Conservation (phyloP, 179 eudicot species). For the Beta lomatogona region DNA sequence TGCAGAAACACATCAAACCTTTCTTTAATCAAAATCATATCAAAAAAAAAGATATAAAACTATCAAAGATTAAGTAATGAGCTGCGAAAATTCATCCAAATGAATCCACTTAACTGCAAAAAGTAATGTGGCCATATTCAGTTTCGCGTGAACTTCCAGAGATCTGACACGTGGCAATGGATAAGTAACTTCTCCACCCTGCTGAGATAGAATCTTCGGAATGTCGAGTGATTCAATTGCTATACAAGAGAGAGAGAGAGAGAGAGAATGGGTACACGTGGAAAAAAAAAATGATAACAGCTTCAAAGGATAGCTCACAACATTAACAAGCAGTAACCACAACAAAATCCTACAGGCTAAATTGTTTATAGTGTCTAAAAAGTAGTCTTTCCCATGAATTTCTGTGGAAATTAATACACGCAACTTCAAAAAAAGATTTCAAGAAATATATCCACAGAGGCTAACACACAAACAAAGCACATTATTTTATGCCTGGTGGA, state of each 20-base stretch:
- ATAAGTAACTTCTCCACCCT: constrained; percentile 96
- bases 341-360: background rate
- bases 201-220: constrained; percentile 93
- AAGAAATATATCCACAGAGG: background rate
- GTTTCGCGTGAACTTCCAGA: constrained; percentile 80
- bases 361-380: background rate
- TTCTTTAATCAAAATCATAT: background rate
- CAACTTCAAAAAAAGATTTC: background rate
- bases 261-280: no score
- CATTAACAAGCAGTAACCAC: background rate
- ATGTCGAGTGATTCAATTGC: constrained; percentile 90
- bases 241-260: constrained; percentile 32
- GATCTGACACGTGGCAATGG: constrained; percentile 89
- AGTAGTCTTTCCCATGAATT: background rate
- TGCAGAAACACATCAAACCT: constrained; percentile 11
- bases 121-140: constrained; percentile 80
- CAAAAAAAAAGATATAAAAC: constrained; percentile 22
- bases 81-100: constrained; percentile 10
- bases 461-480: background rate
- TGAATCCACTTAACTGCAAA: constrained; percentile 77
- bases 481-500: no score
- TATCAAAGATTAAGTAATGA: constrained; percentile 15
- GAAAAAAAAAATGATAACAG: constrained; percentile 15
- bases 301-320: constrained; percentile 20
- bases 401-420: background rate